phyloP scores from a whole-genome alignment of 1,284 basidiomycete species.

The Cutaneotrichosporon daszewskae region DNA sequence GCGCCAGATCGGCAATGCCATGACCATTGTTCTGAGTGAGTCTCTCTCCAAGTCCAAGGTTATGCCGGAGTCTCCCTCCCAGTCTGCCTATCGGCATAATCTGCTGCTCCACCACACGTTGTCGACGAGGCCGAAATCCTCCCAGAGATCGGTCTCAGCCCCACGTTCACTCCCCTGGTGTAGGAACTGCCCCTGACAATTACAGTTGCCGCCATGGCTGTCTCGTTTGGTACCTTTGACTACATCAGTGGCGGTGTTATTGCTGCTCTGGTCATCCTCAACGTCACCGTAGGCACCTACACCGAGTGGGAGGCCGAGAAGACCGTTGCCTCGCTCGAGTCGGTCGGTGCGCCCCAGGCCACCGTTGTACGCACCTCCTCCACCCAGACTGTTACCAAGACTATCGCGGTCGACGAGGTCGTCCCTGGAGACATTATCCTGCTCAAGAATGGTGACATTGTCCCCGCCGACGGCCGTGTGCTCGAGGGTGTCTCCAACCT shows the following conservation, averaged over 20 bases:
- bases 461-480: constrained; percentile 57
- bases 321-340: constrained; percentile 49
- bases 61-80: no score
- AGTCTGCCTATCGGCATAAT: neutral
- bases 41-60: no score
- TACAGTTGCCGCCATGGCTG: constrained; percentile 58
- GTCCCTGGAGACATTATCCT: constrained; percentile 60
- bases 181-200: no score
- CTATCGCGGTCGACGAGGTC: constrained; percentile 57
- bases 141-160: no score
- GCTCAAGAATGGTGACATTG: constrained; percentile 57
- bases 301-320: constrained; percentile 51
- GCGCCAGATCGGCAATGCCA: constrained; percentile 47
- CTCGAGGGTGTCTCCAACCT: constrained; percentile 51
- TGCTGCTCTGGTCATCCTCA: constrained; percentile 58
- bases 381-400: constrained; percentile 38
- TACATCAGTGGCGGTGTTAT: constrained; percentile 64
- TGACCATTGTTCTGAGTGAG: constrained; percentile 45
- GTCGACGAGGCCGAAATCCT: no score
- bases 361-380: constrained; percentile 52
- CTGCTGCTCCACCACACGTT: neutral
- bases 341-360: constrained; percentile 56
- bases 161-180: no score
- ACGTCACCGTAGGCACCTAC: constrained; percentile 49
- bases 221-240: constrained; percentile 60